Base-by-base conservation (phyloP, 257 asterid species). In the Mitragyna speciosa region DNA sequence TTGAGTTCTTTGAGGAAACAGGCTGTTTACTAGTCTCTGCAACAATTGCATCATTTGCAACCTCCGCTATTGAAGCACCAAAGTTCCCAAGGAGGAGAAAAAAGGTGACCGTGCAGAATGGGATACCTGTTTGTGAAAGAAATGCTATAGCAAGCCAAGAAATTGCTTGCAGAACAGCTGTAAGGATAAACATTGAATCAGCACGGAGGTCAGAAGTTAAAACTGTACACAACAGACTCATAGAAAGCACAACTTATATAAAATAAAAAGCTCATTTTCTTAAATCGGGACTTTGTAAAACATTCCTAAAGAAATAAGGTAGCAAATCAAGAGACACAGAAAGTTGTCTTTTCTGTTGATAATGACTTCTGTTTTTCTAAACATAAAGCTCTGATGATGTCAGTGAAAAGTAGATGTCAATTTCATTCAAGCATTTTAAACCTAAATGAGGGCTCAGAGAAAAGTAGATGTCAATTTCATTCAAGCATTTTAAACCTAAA, bases 21-120 rank as follows among this genome's bases (percentile, higher is more conserved):
- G 90, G 84, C 81, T 91, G 90, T 56, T 88, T 89, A 9, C 92
- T 91, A 11, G 92, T 89, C 82, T 96, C 99, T 22, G 98, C 97
- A 76, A 96, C 99, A 82, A 96, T 91, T 85, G 99, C 99, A 78
- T 96, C 98, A 20, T 94, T 94, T 45, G 98, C 97, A 68, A 96
- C 99, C 89, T 96, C 99, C 39, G 84, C 96, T 82, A 96, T 83
- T 30, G 97, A 90, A 72, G 97, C 99, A 70, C 99, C 99, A 66
- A 94, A 87, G 79, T 96, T 96, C 20, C 99, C 93, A 12, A 96
- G 93, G 33, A 96, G 97, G 83, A 96, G 97, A 82, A 83, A 92
- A 20, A 88, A 82, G 30, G 93, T 90, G 78, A 96, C 84, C 2
- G 86, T 82, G 17, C 81, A 83, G 87, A 96, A 94, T 30, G 98